phyloP scores from a whole-genome alignment of 139 green algal genomes.

The Limnomonas spitsbergensis region DNA sequence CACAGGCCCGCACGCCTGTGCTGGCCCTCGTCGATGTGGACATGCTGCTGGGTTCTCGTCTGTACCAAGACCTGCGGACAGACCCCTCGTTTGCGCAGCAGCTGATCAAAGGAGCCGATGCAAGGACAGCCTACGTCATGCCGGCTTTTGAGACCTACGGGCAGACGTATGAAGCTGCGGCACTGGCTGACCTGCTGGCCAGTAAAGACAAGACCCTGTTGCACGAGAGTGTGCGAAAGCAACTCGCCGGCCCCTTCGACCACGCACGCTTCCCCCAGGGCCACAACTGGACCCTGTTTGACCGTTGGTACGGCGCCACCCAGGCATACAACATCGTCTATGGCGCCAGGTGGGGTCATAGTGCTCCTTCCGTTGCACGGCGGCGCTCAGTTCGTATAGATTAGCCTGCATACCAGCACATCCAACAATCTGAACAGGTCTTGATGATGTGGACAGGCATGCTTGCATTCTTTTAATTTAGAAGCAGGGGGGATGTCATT shows the following conservation, averaged over 20 bases:
- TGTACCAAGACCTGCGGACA: background rate
- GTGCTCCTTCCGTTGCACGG: too few relatives aligned
- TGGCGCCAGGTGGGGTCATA: constrained; percentile 22
- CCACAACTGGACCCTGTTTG: constrained; percentile 32
- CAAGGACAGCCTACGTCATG: constrained; percentile 25
- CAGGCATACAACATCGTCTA: constrained; percentile 29
- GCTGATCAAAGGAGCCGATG: background rate
- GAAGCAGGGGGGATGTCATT: too few relatives aligned
- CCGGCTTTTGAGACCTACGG: constrained; percentile 35
- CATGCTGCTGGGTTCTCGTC: constrained; percentile 23
- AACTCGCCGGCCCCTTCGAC: constrained; percentile 15
- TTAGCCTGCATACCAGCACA: too few relatives aligned
- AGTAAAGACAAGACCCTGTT: constrained; percentile 15
- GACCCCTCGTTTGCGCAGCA: background rate
- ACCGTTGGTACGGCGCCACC: constrained; percentile 13
- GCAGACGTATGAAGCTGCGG: constrained; percentile 8
- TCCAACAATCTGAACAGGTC: too few relatives aligned
- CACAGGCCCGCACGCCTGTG: constrained; percentile 32
- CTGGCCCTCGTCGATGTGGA: constrained; percentile 37
- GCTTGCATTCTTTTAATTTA: too few relatives aligned
- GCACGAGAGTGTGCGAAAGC: background rate
- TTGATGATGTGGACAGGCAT: too few relatives aligned
- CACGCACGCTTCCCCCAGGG: constrained; percentile 23
- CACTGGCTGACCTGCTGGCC: constrained; percentile 20
- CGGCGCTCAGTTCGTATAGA: too few relatives aligned